Conservation (phyloP, 805 yeast species). For the Yarrowia sp. region DNA sequence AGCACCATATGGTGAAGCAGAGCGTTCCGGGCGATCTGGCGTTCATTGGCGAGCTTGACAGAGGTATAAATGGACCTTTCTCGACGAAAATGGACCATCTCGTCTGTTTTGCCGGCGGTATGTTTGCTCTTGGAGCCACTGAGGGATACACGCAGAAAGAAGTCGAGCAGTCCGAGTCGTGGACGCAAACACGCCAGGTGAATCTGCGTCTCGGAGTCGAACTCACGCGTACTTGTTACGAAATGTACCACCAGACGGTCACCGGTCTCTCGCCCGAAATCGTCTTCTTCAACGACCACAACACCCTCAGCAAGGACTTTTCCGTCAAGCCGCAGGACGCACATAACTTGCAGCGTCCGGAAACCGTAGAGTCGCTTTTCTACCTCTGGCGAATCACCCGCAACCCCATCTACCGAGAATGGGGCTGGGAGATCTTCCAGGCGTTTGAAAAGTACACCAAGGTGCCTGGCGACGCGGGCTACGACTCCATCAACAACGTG, state of each 20-base stretch:
- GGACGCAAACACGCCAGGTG: slow-evolving; percentile 58
- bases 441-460: slow-evolving; percentile 61
- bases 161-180: slow-evolving; percentile 50
- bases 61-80: slow-evolving; percentile 60
- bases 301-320: slow-evolving; percentile 55
- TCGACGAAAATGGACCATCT: slow-evolving; percentile 86
- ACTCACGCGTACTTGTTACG: slow-evolving; percentile 75
- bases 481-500: slow-evolving; percentile 66
- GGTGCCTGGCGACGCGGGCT: slow-evolving; percentile 50
- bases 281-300: slow-evolving; percentile 71
- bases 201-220: slow-evolving; percentile 73
- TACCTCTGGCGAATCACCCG: slow-evolving; percentile 75
- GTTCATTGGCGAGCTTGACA: slow-evolving; percentile 73
- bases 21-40: slow-evolving; percentile 63
- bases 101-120: slow-evolving; percentile 89
- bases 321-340: slow-evolving; percentile 65
- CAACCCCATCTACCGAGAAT: slow-evolving; percentile 75
- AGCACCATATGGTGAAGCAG: slow-evolving; percentile 57
- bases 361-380: slow-evolving; percentile 86
- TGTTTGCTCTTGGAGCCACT: slow-evolving; percentile 86
- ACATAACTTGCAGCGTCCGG: slow-evolving; percentile 90
- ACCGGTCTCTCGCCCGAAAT: slow-evolving; percentile 89
- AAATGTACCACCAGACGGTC: slow-evolving; percentile 69
- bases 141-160: slow-evolving; percentile 57
- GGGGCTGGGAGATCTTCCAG: slow-evolving; percentile 86